Percentiles rank a stretch among this genome's conserved stretches.
Evolutionary conservation across 495 filamentous ascomycete species (phyloP).

Genomic region (Penicillium malachiteum): DNA sequence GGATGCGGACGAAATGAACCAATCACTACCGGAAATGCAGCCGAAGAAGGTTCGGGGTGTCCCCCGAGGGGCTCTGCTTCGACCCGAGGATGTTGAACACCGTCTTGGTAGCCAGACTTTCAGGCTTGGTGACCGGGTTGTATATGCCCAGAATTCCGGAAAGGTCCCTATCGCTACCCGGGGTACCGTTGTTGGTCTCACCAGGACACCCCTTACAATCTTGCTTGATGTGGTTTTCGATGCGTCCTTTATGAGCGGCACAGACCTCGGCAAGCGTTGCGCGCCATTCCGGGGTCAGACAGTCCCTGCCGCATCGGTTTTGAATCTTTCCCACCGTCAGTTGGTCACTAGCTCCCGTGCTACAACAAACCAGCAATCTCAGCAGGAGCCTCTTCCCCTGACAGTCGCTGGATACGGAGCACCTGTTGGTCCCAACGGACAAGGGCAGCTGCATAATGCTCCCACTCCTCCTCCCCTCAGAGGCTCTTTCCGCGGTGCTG

Average conservation of each 20-base stretch:
- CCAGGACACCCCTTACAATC: conserved; percentile 73
- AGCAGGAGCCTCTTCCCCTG: conserved; percentile 50
- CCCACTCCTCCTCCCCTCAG: conserved; percentile 64
- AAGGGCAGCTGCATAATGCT: conserved; percentile 68
- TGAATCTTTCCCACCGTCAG: conserved; percentile 84
- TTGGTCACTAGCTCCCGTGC: conserved; percentile 73
- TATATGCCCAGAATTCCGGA: conserved; percentile 89
- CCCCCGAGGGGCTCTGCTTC: conserved; percentile 82
- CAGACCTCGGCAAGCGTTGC: conserved; percentile 82
- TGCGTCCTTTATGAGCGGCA: conserved; percentile 92
- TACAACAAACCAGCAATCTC: conserved; percentile 57
- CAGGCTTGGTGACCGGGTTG: conserved; percentile 81
- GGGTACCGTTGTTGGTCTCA: conserved; percentile 91
- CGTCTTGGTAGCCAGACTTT: conserved; percentile 84
- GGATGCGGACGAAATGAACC: conserved; percentile 61
- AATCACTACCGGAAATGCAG: conserved; percentile 52
- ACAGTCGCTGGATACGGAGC: conserved; percentile 61
- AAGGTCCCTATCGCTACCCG: conserved; percentile 91
- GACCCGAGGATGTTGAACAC: conserved; percentile 89
- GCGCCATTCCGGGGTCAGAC: conserved; percentile 96
- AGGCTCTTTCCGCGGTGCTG: conserved; percentile 70
- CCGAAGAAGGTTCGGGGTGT: conserved; percentile 66
- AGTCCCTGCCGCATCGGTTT: conserved; percentile 74
- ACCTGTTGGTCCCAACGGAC: conserved; percentile 54
- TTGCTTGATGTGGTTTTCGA: conserved; percentile 94